Evolutionary conservation across 148 eudicot genomes (phyloP).

Genomic region (Chenopodium formosanum): DNA sequence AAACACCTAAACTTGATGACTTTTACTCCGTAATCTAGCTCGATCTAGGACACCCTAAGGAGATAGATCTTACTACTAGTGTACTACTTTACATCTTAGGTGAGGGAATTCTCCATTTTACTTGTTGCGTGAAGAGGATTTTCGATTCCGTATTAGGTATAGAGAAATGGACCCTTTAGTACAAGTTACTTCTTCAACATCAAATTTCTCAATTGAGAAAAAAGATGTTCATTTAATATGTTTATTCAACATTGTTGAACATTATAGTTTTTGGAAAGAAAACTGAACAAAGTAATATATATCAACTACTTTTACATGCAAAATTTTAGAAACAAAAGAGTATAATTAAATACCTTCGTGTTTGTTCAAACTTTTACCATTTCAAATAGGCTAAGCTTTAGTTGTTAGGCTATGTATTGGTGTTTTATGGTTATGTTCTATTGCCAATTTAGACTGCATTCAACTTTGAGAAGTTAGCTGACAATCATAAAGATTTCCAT

Average conservation of each 20-base stretch:
- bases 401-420: neutral
- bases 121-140: constrained; percentile 12
- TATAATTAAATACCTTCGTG: neutral
- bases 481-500: neutral
- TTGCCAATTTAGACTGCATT: neutral
- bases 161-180: neutral
- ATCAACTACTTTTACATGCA: neutral
- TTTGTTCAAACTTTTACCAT: neutral
- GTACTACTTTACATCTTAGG: neutral
- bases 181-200: neutral
- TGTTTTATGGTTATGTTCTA: neutral
- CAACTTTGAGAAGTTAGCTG: neutral
- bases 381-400: neutral
- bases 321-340: neutral
- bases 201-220: neutral
- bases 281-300: neutral
- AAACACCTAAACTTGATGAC: neutral
- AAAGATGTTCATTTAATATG: neutral
- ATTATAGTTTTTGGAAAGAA: neutral
- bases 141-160: constrained; percentile 13
- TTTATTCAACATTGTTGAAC: neutral
- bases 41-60: neutral
- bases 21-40: neutral
- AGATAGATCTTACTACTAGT: too few species aligned
- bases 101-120: constrained; percentile 1